Evolutionary conservation across 805 yeast species (phyloP).

Genomic region (Yarrowia osloensis): DNA sequence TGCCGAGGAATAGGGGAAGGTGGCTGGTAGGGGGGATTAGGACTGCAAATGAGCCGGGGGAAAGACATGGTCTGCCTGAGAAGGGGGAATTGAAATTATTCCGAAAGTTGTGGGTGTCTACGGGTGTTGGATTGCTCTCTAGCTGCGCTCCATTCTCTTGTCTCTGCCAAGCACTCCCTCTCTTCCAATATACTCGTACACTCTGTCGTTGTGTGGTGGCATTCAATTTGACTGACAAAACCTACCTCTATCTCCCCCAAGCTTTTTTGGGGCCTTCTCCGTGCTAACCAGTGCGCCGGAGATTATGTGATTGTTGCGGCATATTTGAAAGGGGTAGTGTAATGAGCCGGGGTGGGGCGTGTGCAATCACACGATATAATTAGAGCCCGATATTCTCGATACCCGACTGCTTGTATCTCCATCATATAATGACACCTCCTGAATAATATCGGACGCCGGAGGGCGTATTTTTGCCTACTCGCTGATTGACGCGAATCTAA

Average conservation of each 20-base stretch:
- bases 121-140: background rate
- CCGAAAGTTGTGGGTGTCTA: background rate
- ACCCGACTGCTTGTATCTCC: too few species aligned
- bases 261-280: background rate
- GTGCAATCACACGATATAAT: too few species aligned
- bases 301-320: background rate
- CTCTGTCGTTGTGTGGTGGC: background rate
- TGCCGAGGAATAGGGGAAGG: constrained; percentile 27
- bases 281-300: background rate
- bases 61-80: background rate
- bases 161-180: background rate
- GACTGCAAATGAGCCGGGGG: background rate
- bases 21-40: background rate
- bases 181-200: background rate
- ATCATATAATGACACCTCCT: background rate
- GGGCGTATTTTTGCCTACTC: background rate
- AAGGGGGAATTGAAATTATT: background rate
- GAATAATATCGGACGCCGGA: constrained; percentile 2
- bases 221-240: background rate
- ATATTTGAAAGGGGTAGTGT: background rate
- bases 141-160: background rate
- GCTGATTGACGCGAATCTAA: constrained; percentile 13
- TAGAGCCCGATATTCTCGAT: too few species aligned
- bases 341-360: too few species aligned
- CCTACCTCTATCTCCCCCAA: constrained; percentile 21